Evolutionary conservation across 2,329 filamentous ascomycete species (phyloP), one percentile per base, ranked within the genome.

Genomic region (Colletotrichum higginsianum): DNA sequence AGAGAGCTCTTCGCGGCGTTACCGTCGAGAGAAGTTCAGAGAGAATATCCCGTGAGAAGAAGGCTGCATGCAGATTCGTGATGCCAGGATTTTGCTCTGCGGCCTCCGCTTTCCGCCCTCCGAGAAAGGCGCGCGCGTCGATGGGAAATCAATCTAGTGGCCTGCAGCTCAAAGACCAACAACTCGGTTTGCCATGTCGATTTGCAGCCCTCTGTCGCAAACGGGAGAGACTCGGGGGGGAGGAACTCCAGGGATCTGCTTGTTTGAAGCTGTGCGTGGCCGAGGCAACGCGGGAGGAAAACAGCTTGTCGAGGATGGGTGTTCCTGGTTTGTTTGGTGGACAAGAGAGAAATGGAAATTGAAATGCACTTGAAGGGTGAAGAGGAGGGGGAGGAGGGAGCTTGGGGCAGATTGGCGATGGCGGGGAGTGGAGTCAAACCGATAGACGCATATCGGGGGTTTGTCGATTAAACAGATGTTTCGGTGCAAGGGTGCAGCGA

Each of bases 251-350:
- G 4, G 47, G 6, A 2, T 21, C 5, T 23, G 21, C 18, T 30
- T 63, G 49, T 44, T 53, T 42, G 49, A 4, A 63, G 49, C 49
- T 40, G 35, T 63, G 49, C 23, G 35, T 63, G 61, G 53, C 61
- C 61, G 23, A 52, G 61, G 49, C 61, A 63, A 63, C 49, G 38
- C 12, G 9, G 23, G 53, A 12, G n/a, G 5, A 16, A 38, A 18
- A 18, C 47, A 38, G 38, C 38, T 53, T 21, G 38, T 63, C 16
- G 23, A 42, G 23, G 49, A 52, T 63, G 61, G 61, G 35, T 55
- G 49, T 42, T 42, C 61, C 61, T 21, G 38, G 49, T 26, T 42
- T n/a, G 8, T 18, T 35, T 35, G 8, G 30, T 35, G 30, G 30
- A 35, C 30, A 9, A 35, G 30, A 9, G 8, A 30, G 30, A 30